Evolutionary conservation across 306 rosid genomes (phyloP), one percentile per base, ranked within the genome.

Genomic region (Prinsepia uniflora): DNA sequence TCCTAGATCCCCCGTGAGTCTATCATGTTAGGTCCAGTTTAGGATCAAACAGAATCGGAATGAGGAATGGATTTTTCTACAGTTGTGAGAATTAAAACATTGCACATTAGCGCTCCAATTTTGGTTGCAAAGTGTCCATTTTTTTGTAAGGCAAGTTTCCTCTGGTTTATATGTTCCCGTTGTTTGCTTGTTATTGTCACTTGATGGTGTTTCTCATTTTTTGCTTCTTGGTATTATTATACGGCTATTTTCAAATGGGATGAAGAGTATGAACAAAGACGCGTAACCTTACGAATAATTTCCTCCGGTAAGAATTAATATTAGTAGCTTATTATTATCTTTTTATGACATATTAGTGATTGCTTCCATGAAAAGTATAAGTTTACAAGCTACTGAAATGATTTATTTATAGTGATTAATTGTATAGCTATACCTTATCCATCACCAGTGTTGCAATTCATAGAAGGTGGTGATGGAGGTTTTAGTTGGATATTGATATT

Each of bases 91-190:
- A 87, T 91, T 79, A 95, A 82, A 84, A 86, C 90, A 20, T 72
- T 95, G 58, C 96, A 95, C 68, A 95, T 95, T 24, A 95, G 99
- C 77, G 91, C 99, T 68, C 99, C 97, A 56, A 95, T 95, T 78
- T 78, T 95, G 90, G 99, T 97, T 57, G 97, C 99, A 53, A 95
- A 95, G 82, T 91, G 99, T 75, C 97, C 99, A 13, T 95, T 89
- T 75, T 95, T 95, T 84, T 91, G 89, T 42, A 89, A 91, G 96
- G 99, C 91, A 72, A 43, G 67, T 5, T 18, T 44, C 34, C 36
- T 43, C 52, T 39, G 57, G 36, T 20, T 54, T 54, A 60, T 54
- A 17, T 13, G 42, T 22, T n/a, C 30, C 42, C 43, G 6, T 49
- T 17, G 11, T 76, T 48, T 73, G 49, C 56, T 36, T 65, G 14